A percentile compares a stretch with the other conserved stretches of the same genome.
phyloP scores from a whole-genome alignment of 805 yeast genomes.

The Wickerhamiella lipophila region DNA sequence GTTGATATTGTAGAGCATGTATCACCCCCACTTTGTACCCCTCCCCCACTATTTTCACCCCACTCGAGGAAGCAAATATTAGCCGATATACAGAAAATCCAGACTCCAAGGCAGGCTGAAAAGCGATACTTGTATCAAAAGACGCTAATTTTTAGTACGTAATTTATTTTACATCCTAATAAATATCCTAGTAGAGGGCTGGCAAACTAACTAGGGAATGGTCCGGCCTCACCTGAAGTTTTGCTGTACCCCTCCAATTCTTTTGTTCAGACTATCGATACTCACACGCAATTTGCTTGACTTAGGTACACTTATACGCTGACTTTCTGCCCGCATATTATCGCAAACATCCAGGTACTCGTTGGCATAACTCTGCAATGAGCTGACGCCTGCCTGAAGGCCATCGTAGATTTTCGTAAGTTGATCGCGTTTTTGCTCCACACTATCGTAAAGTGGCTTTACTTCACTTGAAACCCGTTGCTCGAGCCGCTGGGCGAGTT shows the following conservation, averaged over 20 bases:
- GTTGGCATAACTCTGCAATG: neutral
- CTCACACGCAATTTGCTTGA: neutral
- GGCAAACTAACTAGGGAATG: no score
- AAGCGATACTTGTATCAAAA: no score
- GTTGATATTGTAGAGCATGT: no score
- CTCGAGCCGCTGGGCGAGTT: neutral
- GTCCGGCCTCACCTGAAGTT: no score
- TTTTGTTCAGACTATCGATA: neutral
- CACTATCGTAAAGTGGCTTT: neutral
- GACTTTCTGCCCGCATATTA: neutral
- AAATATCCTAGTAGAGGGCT: no score
- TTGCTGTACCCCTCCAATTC: no score
- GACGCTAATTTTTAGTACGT: no score
- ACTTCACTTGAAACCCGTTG: neutral
- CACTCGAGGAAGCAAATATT: no score
- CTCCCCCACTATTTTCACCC: neutral
- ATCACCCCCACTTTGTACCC: neutral
- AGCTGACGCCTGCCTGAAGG: neutral
- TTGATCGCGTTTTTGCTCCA: neutral
- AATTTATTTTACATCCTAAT: no score
- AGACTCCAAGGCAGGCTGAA: no score
- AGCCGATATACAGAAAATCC: no score
- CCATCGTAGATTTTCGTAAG: neutral
- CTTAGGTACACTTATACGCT: neutral
- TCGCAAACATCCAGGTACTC: constrained; percentile 1